These are phyloP conservation scores for Pichia sp. DNA, from an alignment of 1,139 yeast genomes.

Conservation along the genomic window DNA sequence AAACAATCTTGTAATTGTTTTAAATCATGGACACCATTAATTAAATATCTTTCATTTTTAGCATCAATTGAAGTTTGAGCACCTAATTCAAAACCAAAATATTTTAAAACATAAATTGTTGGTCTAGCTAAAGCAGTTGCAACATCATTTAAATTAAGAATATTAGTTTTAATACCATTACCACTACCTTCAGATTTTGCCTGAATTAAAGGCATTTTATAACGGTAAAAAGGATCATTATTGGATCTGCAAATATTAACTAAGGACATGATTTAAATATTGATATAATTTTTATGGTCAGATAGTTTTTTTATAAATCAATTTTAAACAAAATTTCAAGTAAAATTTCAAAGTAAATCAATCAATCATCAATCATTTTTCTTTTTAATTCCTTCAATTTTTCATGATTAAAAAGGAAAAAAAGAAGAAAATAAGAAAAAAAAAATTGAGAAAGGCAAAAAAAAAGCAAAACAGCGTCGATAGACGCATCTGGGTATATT, in stretches of 20 bases:
- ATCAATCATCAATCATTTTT: no score
- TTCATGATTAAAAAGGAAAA: no score
- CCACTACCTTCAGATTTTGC: conserved; percentile 99
- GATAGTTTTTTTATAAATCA: no score
- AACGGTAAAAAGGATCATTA: conserved; percentile 97
- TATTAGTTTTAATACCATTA: conserved; percentile 96
- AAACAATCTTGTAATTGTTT: conserved; percentile 84
- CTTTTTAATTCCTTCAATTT: no score
- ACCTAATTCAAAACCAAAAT: conserved; percentile 94
- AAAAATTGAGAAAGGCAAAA: no score
- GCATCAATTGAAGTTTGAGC: conserved; percentile 86
- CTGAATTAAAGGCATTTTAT: conserved; percentile 96
- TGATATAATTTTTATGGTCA: no score
- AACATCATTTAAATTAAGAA: conserved; percentile 84
- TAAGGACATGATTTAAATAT: conserved; percentile 52
- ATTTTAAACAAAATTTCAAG: no score
- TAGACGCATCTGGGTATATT: no score
- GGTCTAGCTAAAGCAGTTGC: conserved; percentile 95
- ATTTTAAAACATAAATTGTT: conserved; percentile 83
- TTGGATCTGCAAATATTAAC: conserved; percentile 96
- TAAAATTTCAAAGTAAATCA: no score
- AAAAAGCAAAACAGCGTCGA: no score
- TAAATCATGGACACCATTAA: conserved; percentile 93
- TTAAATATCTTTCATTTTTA: conserved; percentile 77
- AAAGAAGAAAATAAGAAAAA: no score